Evolutionary conservation across 2,329 filamentous ascomycete genomes (phyloP), one percentile per base, ranked within the genome.

Genomic region (Trichophaea hybrida): DNA sequence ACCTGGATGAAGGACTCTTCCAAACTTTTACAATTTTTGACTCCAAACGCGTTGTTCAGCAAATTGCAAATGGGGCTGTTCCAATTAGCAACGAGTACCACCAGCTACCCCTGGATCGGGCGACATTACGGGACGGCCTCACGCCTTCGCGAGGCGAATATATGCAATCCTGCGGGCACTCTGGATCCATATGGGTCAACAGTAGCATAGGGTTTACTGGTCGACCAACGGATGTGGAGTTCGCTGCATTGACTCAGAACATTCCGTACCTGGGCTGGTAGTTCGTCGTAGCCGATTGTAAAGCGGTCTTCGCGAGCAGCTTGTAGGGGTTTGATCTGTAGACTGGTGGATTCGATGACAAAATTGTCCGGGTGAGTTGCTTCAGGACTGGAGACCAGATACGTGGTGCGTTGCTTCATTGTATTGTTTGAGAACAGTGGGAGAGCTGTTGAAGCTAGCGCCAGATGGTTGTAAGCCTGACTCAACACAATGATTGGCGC

Each of bases 291-390:
- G 38, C 59, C 64, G 38, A 68, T 62, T 6, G 65, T 65, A 40
- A 64, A 61, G 1, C 60, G 55, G 43, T 68, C 67, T 44, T 68
- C 67, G 33, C 66, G 65, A 31, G 62, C 60, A 12, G 67, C 62
- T 13, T 57, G 43, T n/a, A 55, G 24, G 5, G 57, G 55, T 12
- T 63, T 57, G 7, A 61, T 49, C 24, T 57, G 53, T 52, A 65
- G 55, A 37, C 44, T 59, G 5, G 37, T 37, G 13, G 52, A n/a
- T 5, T 24, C 7, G 17, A 60, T 24, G 6, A 57, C 52, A 40
- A 61, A 60, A 55, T 65, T 65, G 17, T 65, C 61, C 2, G 61
- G 59, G n/a, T 58, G 38, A 5, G 63, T 64, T 31, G 44, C 37
- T n/a, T 44, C 40, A 6, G 63, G 57, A 6, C 57, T 33, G 7